phyloP scores from a whole-genome alignment of 1,139 yeast genomes.

The Taphrina communis region DNA sequence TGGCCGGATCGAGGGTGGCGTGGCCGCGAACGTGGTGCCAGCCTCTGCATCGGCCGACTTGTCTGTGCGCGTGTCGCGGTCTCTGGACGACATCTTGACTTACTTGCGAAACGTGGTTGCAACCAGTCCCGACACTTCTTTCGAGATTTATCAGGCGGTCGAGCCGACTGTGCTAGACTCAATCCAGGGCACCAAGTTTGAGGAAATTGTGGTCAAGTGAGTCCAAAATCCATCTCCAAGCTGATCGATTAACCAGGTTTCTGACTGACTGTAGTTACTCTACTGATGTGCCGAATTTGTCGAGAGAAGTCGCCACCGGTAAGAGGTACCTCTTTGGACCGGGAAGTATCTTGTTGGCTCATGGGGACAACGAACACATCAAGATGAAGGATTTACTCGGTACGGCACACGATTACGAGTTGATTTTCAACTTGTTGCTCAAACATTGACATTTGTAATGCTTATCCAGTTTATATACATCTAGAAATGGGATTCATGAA shows the following conservation, averaged over 20 bases:
- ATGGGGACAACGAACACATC: constrained; percentile 65
- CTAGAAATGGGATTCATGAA: background rate
- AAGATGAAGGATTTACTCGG: constrained; percentile 59
- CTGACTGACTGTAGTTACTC: constrained; percentile 57
- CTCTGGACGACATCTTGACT: constrained; percentile 54
- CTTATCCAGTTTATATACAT: background rate
- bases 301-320: constrained; percentile 48
- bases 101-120: constrained; percentile 54
- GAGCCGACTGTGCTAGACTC: constrained; percentile 36
- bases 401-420: constrained; percentile 65
- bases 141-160: constrained; percentile 31
- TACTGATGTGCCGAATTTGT: constrained; percentile 65
- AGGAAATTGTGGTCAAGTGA: constrained; percentile 35
- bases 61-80: constrained; percentile 63
- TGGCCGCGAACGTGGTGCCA: constrained; percentile 69
- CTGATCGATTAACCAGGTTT: background rate
- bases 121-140: constrained; percentile 33
- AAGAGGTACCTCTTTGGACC: constrained; percentile 69
- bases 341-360: constrained; percentile 71
- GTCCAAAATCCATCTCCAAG: background rate
- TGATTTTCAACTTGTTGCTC: constrained; percentile 52
- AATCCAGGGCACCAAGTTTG: constrained; percentile 27
- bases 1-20: constrained; percentile 65
- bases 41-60: constrained; percentile 61
- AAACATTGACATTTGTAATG: constrained; percentile 4